Evolutionary conservation across 176 grass and related monocot species (phyloP).

Genomic region (Canna indica): DNA sequence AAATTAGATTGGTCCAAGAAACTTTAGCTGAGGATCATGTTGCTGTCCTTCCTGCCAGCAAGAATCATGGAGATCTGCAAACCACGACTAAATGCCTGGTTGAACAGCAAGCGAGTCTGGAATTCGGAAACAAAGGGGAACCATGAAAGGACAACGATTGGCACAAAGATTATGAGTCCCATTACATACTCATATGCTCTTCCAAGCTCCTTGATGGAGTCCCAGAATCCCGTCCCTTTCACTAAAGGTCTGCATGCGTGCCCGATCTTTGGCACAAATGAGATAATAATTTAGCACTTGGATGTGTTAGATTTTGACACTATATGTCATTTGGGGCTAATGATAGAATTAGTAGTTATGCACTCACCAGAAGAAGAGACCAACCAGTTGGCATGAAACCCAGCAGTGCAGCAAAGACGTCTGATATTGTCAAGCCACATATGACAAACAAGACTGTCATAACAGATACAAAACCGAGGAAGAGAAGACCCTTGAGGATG

Average conservation of each 20-base stretch:
- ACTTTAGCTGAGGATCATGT: slow-evolving; percentile 13
- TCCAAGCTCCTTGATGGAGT: slow-evolving; percentile 91
- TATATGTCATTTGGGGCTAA: background rate
- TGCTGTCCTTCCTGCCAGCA: slow-evolving; percentile 45
- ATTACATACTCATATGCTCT: slow-evolving; percentile 79
- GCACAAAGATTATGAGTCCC: slow-evolving; percentile 72
- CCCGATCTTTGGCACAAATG: slow-evolving; percentile 40
- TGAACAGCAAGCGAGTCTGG: slow-evolving; percentile 87
- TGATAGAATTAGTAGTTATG: slow-evolving; percentile 4
- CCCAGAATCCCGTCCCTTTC: slow-evolving; percentile 45
- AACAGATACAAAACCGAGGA: slow-evolving; percentile 73
- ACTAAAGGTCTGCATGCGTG: slow-evolving; percentile 52
- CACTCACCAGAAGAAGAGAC: slow-evolving; percentile 86
- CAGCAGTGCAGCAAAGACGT: slow-evolving; percentile 65
- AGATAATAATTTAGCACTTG: background rate
- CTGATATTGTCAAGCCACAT: slow-evolving; percentile 47
- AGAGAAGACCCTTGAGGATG: slow-evolving; percentile 84
- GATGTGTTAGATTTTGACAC: background rate
- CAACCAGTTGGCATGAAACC: slow-evolving; percentile 89
- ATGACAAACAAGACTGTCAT: slow-evolving; percentile 72
- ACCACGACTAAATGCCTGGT: slow-evolving; percentile 89
- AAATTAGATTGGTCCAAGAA: background rate
- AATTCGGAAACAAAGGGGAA: slow-evolving; percentile 97
- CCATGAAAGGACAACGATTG: slow-evolving; percentile 77
- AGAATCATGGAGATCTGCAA: slow-evolving; percentile 94